These are phyloP conservation scores for Lentinula lateritia DNA, from an alignment of 768 basidiomycete genomes.

Conservation along the genomic window DNA sequence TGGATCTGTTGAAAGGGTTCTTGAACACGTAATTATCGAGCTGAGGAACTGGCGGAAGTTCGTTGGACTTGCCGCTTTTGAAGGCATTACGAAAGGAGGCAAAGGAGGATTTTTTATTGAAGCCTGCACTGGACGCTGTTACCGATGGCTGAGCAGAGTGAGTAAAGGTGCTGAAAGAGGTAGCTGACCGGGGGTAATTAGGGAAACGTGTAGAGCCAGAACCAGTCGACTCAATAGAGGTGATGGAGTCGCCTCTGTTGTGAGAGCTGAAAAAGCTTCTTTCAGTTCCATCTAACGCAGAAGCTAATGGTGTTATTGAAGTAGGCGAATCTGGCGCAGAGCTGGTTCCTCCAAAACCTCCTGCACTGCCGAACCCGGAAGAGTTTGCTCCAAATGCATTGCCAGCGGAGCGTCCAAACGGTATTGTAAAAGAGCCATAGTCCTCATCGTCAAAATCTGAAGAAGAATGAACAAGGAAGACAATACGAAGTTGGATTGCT, in stretches of 20 bases:
- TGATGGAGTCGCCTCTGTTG: conserved; percentile 68
- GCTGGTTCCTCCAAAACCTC: conserved; percentile 21
- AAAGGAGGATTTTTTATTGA: conserved; percentile 79
- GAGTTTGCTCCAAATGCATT: conserved; percentile 38
- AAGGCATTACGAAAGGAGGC: conserved; percentile 86
- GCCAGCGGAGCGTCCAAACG: conserved; percentile 60
- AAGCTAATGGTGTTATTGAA: conserved; percentile 42
- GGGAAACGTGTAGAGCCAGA: conserved; percentile 51
- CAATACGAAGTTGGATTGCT: conserved; percentile 1
- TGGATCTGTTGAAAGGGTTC: conserved; percentile 80
- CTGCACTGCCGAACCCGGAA: conserved; percentile 9
- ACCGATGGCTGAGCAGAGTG: conserved; percentile 74
- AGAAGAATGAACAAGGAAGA: conserved; percentile 5
- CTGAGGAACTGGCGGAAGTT: conserved; percentile 73
- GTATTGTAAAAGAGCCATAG: conserved; percentile 50
- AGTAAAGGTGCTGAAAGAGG: conserved; percentile 41
- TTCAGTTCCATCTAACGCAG: conserved; percentile 38
- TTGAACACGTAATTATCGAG: conserved; percentile 66
- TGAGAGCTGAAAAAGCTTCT: conserved; percentile 63
- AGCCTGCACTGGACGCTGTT: conserved; percentile 49
- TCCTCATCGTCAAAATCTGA: conserved; percentile 81
- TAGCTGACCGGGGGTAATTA: conserved; percentile 26
- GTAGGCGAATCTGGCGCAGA: conserved; percentile 68
- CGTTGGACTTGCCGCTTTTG: conserved; percentile 58
- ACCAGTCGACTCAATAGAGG: conserved; percentile 70